Evolutionary conservation across 352 stramenopile species (phyloP), one percentile per base, ranked within the genome.

Genomic region (Albugo laibachii): DNA sequence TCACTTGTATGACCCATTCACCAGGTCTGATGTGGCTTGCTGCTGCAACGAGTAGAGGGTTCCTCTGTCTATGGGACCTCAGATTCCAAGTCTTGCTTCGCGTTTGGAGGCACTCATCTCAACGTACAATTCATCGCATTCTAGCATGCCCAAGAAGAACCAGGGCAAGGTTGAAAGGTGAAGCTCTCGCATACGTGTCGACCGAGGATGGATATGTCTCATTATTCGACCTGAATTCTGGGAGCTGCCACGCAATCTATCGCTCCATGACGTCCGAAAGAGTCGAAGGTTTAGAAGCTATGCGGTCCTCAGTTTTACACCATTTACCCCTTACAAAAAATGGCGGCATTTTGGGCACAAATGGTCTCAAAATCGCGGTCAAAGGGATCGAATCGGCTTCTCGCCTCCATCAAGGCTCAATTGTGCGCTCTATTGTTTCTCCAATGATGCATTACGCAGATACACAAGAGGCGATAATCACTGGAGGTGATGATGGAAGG

Each of bases 31-130:
- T 88, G 45, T 98, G 93, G 93, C 61, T 98, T 39, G 78, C 92
- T 11, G 88, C 83, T 20, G 93, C 94, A 35, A 98, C 93, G 5
- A 95, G 69, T 50, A 69, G 78, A 55, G 95, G 95, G 2, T 97
- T 94, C 58, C 71, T 99, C 49, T 89, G 81, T 50, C 56, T 98
- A 20, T 98, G 89, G 85, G 95, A 99, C 58, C 57, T 98, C 41
- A 80, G 95, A 14, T 98, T 96, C 66, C 73, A 96, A 36, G 62
- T 94, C 46, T 69, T 96, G 21, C 86, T 97, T 44, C 93, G 94
- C 27, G 79, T 97, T 13, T 98, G 92, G 94, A 69, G 88, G n/a
- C 92, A 98, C 63, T 96, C 83, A 40, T 92, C 83, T 14, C 71
- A 86, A 31, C 67, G 69, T 42, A 63, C 80, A 19, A 95, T 98